Base-by-base conservation (phyloP, 495 filamentous ascomycete species). In the Lepidopterella palustris region DNA sequence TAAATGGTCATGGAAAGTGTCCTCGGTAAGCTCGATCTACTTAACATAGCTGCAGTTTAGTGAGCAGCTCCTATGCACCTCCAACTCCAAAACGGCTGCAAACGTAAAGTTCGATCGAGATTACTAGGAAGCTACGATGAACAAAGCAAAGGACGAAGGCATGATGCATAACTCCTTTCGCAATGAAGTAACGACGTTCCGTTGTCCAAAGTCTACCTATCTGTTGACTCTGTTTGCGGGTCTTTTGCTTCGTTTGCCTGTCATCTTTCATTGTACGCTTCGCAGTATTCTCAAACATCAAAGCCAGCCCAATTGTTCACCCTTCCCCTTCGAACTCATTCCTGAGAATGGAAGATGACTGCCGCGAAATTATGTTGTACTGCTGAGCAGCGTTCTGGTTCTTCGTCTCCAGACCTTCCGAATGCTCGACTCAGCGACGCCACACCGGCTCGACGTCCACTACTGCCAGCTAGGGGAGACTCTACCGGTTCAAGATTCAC, bases 361-460 rank as follows among this genome's bases (percentile, higher is more conserved):
- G 1, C 31, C 52, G 18, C 32, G 27, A 40, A 54, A 13, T 28
- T 32, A 5, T 54, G 51, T 28, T 54, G 27, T 18, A 20, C 28
- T n/a, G 51, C 27, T n/a, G 31, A 54, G 10, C 28, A 54, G 27
- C 51, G 51, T 18, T 32, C 27, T 21, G 31, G 31, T 15, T 54
- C 28, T 10, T 32, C 28, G 32, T 67, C 64, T 1, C 64, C 64
- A 13, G 53, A 60, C 3, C 64, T 67, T 53, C 64, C 64, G 18
- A 58, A 58, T 25, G 60, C 57, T 24, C 64, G 64, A 4, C n/a
- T 63, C 1, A 67, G 60, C 53, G 54, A 57, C 11, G 59, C 45
- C 31, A 66, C 59, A 24, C 60, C 64, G 3, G 61, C 61, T 26
- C 62, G 48, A 23, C 55, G 21, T 10, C 64, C 60, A 13, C 27